These are phyloP conservation scores for Lepidium sativum DNA, from an alignment of 345 rosid species.

Conservation along the genomic window DNA sequence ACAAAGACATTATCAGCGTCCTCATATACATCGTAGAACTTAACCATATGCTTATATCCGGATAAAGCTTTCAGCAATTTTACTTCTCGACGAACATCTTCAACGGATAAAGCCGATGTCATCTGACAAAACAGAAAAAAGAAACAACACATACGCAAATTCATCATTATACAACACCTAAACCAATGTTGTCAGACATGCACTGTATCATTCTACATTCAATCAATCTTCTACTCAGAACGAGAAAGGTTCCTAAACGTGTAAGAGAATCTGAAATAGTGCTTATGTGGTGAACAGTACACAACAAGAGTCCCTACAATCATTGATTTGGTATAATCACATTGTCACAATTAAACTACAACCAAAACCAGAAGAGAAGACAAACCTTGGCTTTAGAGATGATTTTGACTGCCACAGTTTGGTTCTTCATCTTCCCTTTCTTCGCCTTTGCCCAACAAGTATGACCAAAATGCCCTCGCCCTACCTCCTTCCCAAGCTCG, in stretches of 20 bases:
- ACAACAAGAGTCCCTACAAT: not conserved
- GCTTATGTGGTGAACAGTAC: not conserved
- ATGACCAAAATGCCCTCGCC: conserved; percentile 98
- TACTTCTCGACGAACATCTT: conserved; percentile 97
- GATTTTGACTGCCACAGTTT: conserved; percentile 82
- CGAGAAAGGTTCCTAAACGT: not conserved
- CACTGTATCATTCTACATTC: not conserved
- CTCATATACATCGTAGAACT: conserved; percentile 80
- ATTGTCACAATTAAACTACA: too few relatives aligned
- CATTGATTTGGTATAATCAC: not conserved
- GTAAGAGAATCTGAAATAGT: not conserved
- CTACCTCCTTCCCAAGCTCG: conserved; percentile 83
- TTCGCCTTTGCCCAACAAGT: conserved; percentile 85
- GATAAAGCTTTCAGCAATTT: conserved; percentile 80
- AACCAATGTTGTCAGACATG: not conserved
- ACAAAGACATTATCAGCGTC: conserved; percentile 73
- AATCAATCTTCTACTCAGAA: not conserved
- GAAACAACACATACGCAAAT: not conserved
- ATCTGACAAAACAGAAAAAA: conserved; percentile 43
- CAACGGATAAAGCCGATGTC: conserved; percentile 76
- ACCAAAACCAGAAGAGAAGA: not conserved
- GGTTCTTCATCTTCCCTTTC: conserved; percentile 78
- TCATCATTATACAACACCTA: not conserved
- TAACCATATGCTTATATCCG: conserved; percentile 72
- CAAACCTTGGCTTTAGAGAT: conserved; percentile 77